Evolutionary conservation across 2,329 filamentous ascomycete genomes (phyloP).

Genomic region (Xylariaceae sp.): DNA sequence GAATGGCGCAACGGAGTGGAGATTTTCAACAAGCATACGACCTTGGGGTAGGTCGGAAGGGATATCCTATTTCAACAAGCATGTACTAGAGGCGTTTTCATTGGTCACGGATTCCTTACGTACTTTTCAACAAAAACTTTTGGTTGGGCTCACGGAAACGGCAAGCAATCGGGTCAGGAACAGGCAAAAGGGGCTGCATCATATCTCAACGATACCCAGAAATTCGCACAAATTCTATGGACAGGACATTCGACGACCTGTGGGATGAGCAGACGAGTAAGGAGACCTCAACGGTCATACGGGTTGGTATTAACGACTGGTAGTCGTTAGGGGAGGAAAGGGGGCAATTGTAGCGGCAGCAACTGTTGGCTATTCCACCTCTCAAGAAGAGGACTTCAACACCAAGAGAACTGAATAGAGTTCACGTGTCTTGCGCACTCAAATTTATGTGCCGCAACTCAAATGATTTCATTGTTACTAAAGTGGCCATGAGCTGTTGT

Average conservation of each 20-base stretch:
- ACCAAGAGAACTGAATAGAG: too few species aligned
- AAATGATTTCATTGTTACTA: too few species aligned
- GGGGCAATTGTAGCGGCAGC: too few species aligned
- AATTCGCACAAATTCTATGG: constrained; percentile 10
- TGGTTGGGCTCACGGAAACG: constrained; percentile 13
- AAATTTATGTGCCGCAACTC: too few species aligned
- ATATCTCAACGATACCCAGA: constrained; percentile 40
- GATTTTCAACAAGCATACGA: constrained; percentile 30
- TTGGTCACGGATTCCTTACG: constrained; percentile 21
- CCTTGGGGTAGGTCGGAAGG: constrained; percentile 7
- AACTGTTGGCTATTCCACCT: too few species aligned
- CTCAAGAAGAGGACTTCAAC: too few species aligned
- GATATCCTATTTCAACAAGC: constrained; percentile 29
- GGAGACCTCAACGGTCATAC: constrained; percentile 17
- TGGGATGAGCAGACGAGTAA: constrained; percentile 2
- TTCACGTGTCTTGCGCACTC: too few species aligned
- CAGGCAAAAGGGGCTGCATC: constrained; percentile 25
- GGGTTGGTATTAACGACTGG: background rate
- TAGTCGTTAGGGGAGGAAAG: too few species aligned
- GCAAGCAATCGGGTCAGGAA: background rate
- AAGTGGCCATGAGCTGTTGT: too few species aligned
- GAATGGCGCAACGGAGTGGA: constrained; percentile 27
- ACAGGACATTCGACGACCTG: constrained; percentile 4
- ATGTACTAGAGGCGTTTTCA: constrained; percentile 26
- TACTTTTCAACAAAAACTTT: constrained; percentile 31